These are phyloP conservation scores for Boletus edulis DNA, from an alignment of 768 basidiomycete genomes.

Conservation along the genomic window DNA sequence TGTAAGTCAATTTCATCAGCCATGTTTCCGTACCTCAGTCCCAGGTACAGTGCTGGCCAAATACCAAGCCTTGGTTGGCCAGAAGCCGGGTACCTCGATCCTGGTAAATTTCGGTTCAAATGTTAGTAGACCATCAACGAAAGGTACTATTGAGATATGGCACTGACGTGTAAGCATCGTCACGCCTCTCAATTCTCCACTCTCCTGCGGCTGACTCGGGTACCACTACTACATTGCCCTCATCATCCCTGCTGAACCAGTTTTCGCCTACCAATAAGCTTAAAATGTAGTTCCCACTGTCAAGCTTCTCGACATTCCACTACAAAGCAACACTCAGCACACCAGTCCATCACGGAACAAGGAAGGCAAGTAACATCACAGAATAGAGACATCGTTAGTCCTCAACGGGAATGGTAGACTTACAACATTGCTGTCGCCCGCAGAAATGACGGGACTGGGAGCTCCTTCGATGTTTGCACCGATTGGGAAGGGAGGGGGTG, in stretches of 20 bases:
- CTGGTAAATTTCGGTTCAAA: not conserved
- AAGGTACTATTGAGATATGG: not conserved
- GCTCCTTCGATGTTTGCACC: not conserved
- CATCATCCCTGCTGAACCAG: not conserved
- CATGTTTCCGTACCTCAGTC: not conserved
- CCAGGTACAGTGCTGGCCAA: not conserved
- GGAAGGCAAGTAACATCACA: not conserved
- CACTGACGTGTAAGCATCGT: not conserved
- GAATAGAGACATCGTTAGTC: not conserved
- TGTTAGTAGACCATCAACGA: not conserved
- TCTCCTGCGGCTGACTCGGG: no score
- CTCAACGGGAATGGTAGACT: not conserved
- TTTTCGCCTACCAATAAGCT: not conserved
- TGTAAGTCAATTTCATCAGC: no score
- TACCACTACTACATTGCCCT: not conserved
- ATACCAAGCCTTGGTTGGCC: not conserved
- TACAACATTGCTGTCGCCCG: not conserved
- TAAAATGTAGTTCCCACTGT: not conserved
- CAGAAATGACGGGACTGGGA: not conserved
- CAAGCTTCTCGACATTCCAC: not conserved
- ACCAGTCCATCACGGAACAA: no score
- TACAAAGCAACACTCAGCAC: not conserved
- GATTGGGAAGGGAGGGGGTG: not conserved
- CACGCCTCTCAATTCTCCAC: not conserved
- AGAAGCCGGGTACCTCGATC: not conserved